Base-by-base conservation (phyloP, 495 filamentous ascomycete species). In the Xylaria scruposa region DNA sequence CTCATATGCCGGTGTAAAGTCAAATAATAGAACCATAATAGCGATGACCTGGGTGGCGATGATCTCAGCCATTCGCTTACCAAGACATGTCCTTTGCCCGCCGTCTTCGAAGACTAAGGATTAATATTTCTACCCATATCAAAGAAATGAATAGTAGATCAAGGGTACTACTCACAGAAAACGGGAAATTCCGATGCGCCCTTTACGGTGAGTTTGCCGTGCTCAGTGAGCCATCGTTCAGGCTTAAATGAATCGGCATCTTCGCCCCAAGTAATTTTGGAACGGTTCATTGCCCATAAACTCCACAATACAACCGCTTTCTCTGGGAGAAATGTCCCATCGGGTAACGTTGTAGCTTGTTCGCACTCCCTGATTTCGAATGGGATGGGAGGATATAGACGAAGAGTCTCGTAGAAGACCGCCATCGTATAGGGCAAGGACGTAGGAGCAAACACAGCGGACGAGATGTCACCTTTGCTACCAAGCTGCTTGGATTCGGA, bases 341-440 rank as follows among this genome's bases (percentile, higher is more conserved):
- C 88, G 0, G 88, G 88, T 24, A 90, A 82, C 1, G 84, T 83
- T 6, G 85, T 84, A 36, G 80, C 73, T 62, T 81, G 74, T 21
- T 83, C 82, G 75, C 81, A 84, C 75, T 90, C 86, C 70, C 88
- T 87, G 61, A 90, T 85, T 73, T 90, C 88, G 65, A 90, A 87
- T 6, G 88, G 88, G 47, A 90, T 87, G 4, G 88, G 88, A 19
- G 88, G 88, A 70, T 85, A 90, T 4, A 90, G 74, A 0, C 88
- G 83, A 0, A 90, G 77, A 13, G 81, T 73, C 67, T 90, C 88
- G 72, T 88, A 86, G 74, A 90, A 89, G 7, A 87, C 84, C 38
- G 88, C 86, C 71, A 84, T 83, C 36, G 83, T 82, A 76, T 88
- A 90, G 5, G 88, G 88, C 56, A 88, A 73, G 13, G 79, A 71